These are phyloP conservation scores for Globisporangium canariense DNA, from an alignment of 352 stramenopile genomes.

Conservation along the genomic window DNA sequence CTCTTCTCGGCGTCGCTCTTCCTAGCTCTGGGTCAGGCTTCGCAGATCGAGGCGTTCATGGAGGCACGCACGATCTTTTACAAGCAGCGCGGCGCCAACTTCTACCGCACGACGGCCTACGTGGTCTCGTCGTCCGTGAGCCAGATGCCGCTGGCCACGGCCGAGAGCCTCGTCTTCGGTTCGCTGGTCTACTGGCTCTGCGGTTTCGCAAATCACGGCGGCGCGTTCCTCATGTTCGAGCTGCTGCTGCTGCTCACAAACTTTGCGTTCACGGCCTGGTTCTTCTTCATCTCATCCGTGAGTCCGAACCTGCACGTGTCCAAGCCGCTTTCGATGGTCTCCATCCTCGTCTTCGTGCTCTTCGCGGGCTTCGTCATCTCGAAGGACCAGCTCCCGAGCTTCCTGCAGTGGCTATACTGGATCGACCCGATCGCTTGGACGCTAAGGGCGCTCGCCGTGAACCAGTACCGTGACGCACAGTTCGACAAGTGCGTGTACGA, in stretches of 20 bases:
- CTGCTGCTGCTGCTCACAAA: slow-evolving; percentile 42
- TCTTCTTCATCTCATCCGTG: slow-evolving; percentile 22
- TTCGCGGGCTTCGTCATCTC: neutral
- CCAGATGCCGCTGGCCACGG: slow-evolving; percentile 22
- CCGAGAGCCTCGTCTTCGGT: slow-evolving; percentile 60
- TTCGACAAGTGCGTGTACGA: slow-evolving; percentile 18
- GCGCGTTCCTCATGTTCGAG: slow-evolving; percentile 35
- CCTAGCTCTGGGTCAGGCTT: slow-evolving; percentile 43
- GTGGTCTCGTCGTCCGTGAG: slow-evolving; percentile 28
- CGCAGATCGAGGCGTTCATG: slow-evolving; percentile 47
- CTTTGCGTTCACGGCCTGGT: slow-evolving; percentile 18
- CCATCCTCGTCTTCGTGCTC: slow-evolving; percentile 2
- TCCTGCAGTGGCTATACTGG: slow-evolving; percentile 35
- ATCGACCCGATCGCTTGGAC: slow-evolving; percentile 33
- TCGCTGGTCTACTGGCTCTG: slow-evolving; percentile 69
- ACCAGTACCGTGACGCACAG: slow-evolving; percentile 9
- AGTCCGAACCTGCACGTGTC: slow-evolving; percentile 20
- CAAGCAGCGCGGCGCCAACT: slow-evolving; percentile 35
- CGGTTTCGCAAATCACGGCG: slow-evolving; percentile 26
- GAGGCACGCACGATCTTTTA: slow-evolving; percentile 25
- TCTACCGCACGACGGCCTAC: slow-evolving; percentile 60
- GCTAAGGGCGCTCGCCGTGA: slow-evolving; percentile 21
- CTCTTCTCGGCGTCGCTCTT: slow-evolving; percentile 68
- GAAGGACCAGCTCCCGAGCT: slow-evolving; percentile 24
- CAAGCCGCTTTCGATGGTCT: slow-evolving; percentile 24